Evolutionary conservation across 805 yeast genomes (phyloP), one percentile per base, ranked within the genome.

Genomic region (Saturnispora besseyi): DNA sequence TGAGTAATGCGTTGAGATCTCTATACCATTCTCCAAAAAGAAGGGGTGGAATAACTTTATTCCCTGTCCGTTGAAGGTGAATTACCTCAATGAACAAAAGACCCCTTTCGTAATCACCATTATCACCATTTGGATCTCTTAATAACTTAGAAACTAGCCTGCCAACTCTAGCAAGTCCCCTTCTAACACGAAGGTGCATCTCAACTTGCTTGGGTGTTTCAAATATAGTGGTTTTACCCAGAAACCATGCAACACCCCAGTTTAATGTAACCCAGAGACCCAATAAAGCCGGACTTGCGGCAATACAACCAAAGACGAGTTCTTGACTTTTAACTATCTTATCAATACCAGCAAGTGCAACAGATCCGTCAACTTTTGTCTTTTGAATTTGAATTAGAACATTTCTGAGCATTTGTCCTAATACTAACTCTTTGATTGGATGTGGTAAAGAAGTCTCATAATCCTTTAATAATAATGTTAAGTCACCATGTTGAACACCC

Each of bases 361-460:
- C 70, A 34, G 86, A 89, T 8, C 96, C 96, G 63, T 91, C 99
- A 6, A 93, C 97, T 66, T 91, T 91, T 11, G 96, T 84, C 67
- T 93, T 91, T 64, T 91, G 99, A n/a, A 93, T 72, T 65, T 93
- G 98, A 54, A 91, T 90, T 59, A 93, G 68, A 43, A 93, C 64
- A 13, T 90, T 81, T 49, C 96, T 74, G 8, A 89, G 65, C 55
- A 91, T 73, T 50, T 81, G 78, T 4, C 98, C 99, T 2, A 69
- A 50, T 2, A 89, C 51, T 2, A 82, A 57, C 34, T 82, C 80
- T 49, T 71, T 74, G 44, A 89, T 60, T 0, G 98, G 98, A 5
- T 71, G 63, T 51, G 79, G 77, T 51, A 93, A 69, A 56, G 88
- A 91, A 26, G 67, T 59, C 60, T 91, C 98, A 62, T 93, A 93